Evolutionary conservation across 2,329 filamentous ascomycete species (phyloP).

Genomic region (Knufia petricola): DNA sequence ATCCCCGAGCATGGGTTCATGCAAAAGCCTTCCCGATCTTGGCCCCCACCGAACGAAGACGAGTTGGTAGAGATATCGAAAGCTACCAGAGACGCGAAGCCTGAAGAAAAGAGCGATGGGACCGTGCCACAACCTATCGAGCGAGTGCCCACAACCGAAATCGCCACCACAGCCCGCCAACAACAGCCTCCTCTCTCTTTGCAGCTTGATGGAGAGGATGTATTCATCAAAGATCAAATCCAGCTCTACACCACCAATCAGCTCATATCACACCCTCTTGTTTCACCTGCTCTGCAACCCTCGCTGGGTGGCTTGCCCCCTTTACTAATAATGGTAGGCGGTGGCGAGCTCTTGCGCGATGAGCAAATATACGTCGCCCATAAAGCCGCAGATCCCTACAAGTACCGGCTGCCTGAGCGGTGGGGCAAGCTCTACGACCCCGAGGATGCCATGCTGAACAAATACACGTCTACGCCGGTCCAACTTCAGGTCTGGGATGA

Average conservation of each 20-base stretch:
- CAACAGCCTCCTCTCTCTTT: conserved; percentile 40
- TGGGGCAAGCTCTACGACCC: conserved; percentile 55
- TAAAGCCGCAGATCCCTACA: conserved; percentile 75
- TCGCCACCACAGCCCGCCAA: conserved; percentile 7
- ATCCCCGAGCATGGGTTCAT: conserved; percentile 82
- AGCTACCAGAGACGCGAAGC: conserved; percentile 36
- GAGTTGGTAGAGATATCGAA: conserved; percentile 48
- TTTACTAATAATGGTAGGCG: conserved; percentile 74
- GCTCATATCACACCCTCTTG: conserved; percentile 73
- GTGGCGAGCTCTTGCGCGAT: conserved; percentile 79
- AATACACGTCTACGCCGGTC: conserved; percentile 76
- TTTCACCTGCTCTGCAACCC: conserved; percentile 80
- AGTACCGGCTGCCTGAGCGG: conserved; percentile 60
- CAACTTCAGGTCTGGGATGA: conserved; percentile 96
- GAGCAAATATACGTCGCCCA: conserved; percentile 94
- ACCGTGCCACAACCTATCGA: not conserved
- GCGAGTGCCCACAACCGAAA: not conserved
- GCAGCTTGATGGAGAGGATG: conserved; percentile 57
- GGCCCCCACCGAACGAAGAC: conserved; percentile 81
- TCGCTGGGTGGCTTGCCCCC: conserved; percentile 85
- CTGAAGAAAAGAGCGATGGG: conserved; percentile 11
- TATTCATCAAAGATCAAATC: conserved; percentile 82
- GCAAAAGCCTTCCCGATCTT: conserved; percentile 78
- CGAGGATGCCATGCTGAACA: conserved; percentile 44
- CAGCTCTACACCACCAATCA: conserved; percentile 82